Conservation (phyloP, 2,329 filamentous ascomycete species). For the Aureobasidium sp. region DNA sequence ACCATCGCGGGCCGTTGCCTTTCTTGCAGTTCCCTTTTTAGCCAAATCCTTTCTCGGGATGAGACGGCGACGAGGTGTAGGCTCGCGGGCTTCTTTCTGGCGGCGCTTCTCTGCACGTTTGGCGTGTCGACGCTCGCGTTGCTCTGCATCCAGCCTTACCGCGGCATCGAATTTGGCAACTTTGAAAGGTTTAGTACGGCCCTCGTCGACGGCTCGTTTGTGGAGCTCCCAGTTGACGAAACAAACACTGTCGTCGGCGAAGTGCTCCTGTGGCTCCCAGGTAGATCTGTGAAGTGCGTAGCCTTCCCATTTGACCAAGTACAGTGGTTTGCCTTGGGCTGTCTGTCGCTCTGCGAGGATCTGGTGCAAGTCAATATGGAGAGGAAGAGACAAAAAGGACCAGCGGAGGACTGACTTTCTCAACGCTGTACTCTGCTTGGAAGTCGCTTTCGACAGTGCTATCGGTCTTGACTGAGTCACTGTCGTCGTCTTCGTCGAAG, state of each 20-base stretch:
- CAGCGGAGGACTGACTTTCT: slow-evolving; percentile 16
- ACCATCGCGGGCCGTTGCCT: not conserved
- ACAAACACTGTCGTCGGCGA: not conserved
- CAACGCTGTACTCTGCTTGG: slow-evolving; percentile 26
- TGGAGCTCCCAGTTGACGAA: slow-evolving; percentile 20
- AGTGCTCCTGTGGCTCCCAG: slow-evolving; percentile 24
- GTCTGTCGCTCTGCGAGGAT: slow-evolving; percentile 23
- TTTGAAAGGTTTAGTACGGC: slow-evolving; percentile 22
- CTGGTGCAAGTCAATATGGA: not conserved
- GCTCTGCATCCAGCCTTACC: slow-evolving; percentile 10
- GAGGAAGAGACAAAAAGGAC: too few relatives aligned
- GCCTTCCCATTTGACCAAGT: slow-evolving; percentile 27
- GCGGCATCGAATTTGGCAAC: slow-evolving; percentile 20
- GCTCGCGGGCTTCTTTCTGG: slow-evolving; percentile 16
- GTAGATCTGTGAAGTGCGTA: slow-evolving; percentile 24
- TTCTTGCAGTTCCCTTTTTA: slow-evolving; percentile 11
- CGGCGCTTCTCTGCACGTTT: slow-evolving; percentile 25
- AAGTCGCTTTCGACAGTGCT: slow-evolving; percentile 21
- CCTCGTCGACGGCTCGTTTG: slow-evolving; percentile 19
- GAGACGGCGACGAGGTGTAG: not conserved
- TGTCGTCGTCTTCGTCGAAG: slow-evolving; percentile 4
- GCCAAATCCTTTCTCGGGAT: slow-evolving; percentile 4
- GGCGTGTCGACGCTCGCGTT: slow-evolving; percentile 15
- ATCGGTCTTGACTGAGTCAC: slow-evolving; percentile 12
- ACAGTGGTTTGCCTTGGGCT: not conserved